A percentile compares a stretch with the other conserved stretches of the same genome.
phyloP scores from a whole-genome alignment of 2,329 filamentous ascomycete species.

The Dothiorella sarmentorum region DNA sequence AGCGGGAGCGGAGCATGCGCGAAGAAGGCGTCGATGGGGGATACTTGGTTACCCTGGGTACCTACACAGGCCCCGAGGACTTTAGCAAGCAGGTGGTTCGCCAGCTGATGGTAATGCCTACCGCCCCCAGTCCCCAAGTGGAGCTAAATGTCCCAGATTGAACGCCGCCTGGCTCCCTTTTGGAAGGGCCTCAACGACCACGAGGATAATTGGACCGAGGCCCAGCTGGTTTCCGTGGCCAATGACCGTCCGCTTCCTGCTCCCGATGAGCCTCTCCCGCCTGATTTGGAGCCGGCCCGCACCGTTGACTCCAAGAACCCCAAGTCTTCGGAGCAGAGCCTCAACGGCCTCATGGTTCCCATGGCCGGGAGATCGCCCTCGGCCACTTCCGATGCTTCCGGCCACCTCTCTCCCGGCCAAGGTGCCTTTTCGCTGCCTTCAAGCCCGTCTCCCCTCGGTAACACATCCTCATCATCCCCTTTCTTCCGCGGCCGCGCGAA shows the following conservation, averaged over 20 bases:
- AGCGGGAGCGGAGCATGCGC: slow-evolving; percentile 83
- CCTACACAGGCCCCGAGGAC: slow-evolving; percentile 89
- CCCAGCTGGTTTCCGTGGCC: slow-evolving; percentile 89
- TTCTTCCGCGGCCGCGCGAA: slow-evolving; percentile 82
- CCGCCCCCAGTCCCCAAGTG: not conserved
- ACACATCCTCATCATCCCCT: slow-evolving; percentile 45
- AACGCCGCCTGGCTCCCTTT: slow-evolving; percentile 87
- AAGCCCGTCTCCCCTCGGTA: slow-evolving; percentile 51
- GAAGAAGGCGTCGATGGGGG: slow-evolving; percentile 95
- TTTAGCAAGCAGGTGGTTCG: slow-evolving; percentile 86
- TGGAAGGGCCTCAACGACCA: slow-evolving; percentile 93
- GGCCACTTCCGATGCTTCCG: slow-evolving; percentile 68
- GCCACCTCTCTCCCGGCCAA: slow-evolving; percentile 57
- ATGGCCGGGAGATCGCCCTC: slow-evolving; percentile 75
- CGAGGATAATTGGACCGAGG: slow-evolving; percentile 83
- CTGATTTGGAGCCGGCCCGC: slow-evolving; percentile 52
- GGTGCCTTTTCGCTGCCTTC: slow-evolving; percentile 60
- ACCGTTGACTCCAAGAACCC: slow-evolving; percentile 28
- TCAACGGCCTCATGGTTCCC: slow-evolving; percentile 74
- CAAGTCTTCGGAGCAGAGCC: slow-evolving; percentile 55
- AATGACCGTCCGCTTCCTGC: slow-evolving; percentile 79
- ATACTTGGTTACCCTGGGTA: slow-evolving; percentile 88
- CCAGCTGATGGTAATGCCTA: slow-evolving; percentile 72
- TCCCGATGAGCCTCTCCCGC: slow-evolving; percentile 70
- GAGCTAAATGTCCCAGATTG: slow-evolving; percentile 62